Base-by-base conservation (phyloP, 2,329 filamentous ascomycete genomes). In the Sclerotinia spermophila region DNA sequence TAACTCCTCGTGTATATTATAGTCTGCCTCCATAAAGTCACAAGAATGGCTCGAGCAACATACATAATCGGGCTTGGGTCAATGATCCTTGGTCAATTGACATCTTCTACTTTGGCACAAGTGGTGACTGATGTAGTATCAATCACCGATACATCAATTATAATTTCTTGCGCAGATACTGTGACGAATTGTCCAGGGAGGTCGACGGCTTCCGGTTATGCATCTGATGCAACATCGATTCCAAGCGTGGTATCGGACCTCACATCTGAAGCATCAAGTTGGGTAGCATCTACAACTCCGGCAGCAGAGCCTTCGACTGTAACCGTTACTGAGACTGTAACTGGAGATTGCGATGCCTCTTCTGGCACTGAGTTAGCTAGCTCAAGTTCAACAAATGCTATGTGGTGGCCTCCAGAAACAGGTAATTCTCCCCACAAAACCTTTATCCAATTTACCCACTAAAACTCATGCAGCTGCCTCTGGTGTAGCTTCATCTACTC, bases 151-250 rank as follows among this genome's bases (percentile, higher is more conserved):
- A 70, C 61, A 11, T 11, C 60, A 40, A 67, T 51, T 10, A 64
- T 70, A 56, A 48, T 27, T 19, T 70, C 68, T 30, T 70, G 68
- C 45, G 61, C 61, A 24, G 44, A 60, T 17, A 69, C 56, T 44
- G 67, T 64, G 10, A 69, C 67, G n/a, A 35, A 69, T 33, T 69
- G 67, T 51, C 67, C 67, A 48, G 55, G 21, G 38, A 59, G 56
- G 24, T 7, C 51, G 27, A 38, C 45, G 0, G 5, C 45, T 27
- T 6, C 44, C 10, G 51, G 62, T n/a, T 44, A 30, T 48, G 42
- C 30, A 35, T 35, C 65, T 24, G 15, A 24, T 68, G 38, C 15
- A 5, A 35, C 24, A 53, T 61, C 66, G 33, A 68, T 33, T 10
- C 19, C 30, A 38, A 53, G 44, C 33, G 17, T 35, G 33, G 45